These are phyloP conservation scores for Arabis alpina DNA, from an alignment of 345 rosid species.

Conservation along the genomic window DNA sequence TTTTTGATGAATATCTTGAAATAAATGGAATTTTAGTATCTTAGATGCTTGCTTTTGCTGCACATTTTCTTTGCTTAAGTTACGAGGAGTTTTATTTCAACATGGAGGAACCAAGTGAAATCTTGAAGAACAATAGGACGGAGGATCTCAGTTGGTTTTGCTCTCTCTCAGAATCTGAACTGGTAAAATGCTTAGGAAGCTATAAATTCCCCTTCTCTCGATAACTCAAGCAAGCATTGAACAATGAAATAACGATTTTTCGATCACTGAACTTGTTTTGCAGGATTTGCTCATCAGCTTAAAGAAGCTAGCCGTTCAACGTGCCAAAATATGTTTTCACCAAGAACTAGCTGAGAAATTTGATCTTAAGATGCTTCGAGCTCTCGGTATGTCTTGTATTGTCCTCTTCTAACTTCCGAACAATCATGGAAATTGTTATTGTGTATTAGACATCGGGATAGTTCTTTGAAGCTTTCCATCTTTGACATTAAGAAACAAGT, in stretches of 20 bases:
- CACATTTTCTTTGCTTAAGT: too few species aligned
- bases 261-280: constrained; percentile 17
- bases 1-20: too few species aligned
- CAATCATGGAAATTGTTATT: too few species aligned
- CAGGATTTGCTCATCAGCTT: constrained; percentile 77
- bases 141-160: constrained; percentile 74
- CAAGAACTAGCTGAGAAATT: constrained; percentile 58
- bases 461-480: constrained; percentile 1
- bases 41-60: too few species aligned
- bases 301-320: constrained; percentile 59
- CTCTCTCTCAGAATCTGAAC: constrained; percentile 67
- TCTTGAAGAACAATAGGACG: constrained; percentile 47
- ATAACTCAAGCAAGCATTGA: neutral
- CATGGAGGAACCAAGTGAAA: constrained; percentile 45
- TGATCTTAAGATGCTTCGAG: constrained; percentile 73
- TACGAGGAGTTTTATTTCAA: too few species aligned
- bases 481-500: neutral
- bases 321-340: constrained; percentile 57
- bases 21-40: too few species aligned
- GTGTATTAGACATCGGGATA: too few species aligned
- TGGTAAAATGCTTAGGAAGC: constrained; percentile 44
- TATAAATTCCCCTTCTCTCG: neutral
- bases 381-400: constrained; percentile 52
- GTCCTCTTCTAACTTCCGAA: neutral
- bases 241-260: neutral